Base-by-base conservation (phyloP, 2,329 filamentous ascomycete genomes). In the Trichoderma aggressivum region DNA sequence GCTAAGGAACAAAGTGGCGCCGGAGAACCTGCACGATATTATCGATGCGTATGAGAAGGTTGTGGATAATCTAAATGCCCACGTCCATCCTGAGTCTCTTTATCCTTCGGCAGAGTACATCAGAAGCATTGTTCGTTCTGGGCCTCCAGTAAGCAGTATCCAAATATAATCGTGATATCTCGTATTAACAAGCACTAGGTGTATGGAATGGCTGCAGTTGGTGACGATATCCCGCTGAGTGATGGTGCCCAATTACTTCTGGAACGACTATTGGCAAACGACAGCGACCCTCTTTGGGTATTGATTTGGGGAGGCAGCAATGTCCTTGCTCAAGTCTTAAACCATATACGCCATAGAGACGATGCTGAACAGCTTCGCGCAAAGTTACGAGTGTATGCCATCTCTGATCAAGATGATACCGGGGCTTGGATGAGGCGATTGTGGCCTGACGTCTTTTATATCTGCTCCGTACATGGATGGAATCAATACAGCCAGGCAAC, bases 361-460 rank as follows among this genome's bases (percentile, higher is more conserved):
- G 32, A 61, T 24, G 32, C 58, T 10, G 58, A 14, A 16, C 32
- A 61, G n/a, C 58, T 61, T 36, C 32, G 58, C 24, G 21, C 32
- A 36, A 61, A 36, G 12, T 12, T 61, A 6, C 58, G 58, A 21
- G 32, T 61, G 32, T 61, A 61, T 34, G 24, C 58, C 5, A 61
- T 61, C 32, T 61, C 58, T 16, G 58, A 61, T 24, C 58, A 61
- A 24, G 58, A 61, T 26, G 58, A 61, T 14, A 61, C 58, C 7
- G 58, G 58, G 3, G n/a, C 58, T 12, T 61, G 58, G 58, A 61
- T 61, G n/a, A 61, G 58, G 34, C 58, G 32, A 10, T 10, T 61
- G 14, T 60, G 30, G n/a, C 58, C 58, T 10, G 58, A 61, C n/a
- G 21, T 61, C 21, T 61, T 61, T 61, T 61, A 61, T 24, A 61